Evolutionary conservation across 2,329 filamentous ascomycete species (phyloP).

Genomic region (Aspergillus arachidicola): DNA sequence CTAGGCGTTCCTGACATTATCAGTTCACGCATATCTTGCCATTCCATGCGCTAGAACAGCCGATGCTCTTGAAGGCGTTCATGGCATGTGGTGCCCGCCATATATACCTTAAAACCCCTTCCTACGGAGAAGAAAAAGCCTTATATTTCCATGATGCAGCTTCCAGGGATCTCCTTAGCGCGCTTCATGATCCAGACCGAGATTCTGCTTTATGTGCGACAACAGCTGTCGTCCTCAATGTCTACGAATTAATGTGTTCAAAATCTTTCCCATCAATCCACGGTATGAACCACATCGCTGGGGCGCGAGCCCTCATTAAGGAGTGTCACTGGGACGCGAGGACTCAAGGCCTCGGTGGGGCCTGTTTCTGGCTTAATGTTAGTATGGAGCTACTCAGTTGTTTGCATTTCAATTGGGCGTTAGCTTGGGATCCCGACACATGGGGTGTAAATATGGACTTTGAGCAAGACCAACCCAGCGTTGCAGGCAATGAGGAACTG

Average conservation of each 20-base stretch:
- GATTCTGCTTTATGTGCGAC: conserved; percentile 83
- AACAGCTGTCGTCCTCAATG: conserved; percentile 83
- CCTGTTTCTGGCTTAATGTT: conserved; percentile 94
- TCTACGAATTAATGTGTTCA: conserved; percentile 92
- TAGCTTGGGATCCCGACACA: conserved; percentile 85
- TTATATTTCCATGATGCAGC: conserved; percentile 83
- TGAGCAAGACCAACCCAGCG: conserved; percentile 53
- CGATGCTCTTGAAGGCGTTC: conserved; percentile 87
- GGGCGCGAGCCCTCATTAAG: conserved; percentile 80
- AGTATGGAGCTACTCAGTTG: conserved; percentile 89
- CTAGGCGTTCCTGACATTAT: conserved; percentile 14
- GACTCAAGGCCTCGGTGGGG: conserved; percentile 75
- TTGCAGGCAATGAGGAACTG: conserved; percentile 69
- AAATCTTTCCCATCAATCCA: conserved; percentile 61
- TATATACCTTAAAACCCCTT: conserved; percentile 69
- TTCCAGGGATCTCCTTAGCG: conserved; percentile 73
- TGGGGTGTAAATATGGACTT: conserved; percentile 87
- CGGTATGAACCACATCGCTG: conserved; percentile 87
- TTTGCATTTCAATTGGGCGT: conserved; percentile 81
- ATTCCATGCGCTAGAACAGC: conserved; percentile 76
- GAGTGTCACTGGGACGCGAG: conserved; percentile 87
- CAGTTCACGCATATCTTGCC: conserved; percentile 81
- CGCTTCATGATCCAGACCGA: conserved; percentile 79
- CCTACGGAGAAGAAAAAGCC: conserved; percentile 75
- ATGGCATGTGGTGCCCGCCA: conserved; percentile 87